A percentile compares a stretch with the other conserved stretches of the same genome.
These are phyloP conservation scores for Zygnema circumcarinatum DNA, from an alignment of 139 green algal species.

Conservation along the genomic window DNA sequence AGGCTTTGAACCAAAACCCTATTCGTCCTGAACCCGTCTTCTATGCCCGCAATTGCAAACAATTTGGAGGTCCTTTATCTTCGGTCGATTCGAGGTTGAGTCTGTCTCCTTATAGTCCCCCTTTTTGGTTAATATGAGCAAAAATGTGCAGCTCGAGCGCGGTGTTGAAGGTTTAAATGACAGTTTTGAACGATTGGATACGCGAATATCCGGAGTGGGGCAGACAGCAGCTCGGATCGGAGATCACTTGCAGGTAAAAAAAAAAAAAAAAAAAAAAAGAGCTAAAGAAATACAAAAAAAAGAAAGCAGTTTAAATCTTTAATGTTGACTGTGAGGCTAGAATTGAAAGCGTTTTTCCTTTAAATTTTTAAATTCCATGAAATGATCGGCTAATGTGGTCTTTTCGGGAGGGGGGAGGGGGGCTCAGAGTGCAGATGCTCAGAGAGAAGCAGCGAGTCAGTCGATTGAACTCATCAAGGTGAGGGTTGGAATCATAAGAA, in stretches of 20 bases:
- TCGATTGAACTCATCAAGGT: constrained; percentile 56
- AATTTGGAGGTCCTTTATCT: too few species aligned
- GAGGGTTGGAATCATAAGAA: constrained; percentile 15
- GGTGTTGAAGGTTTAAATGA: constrained; percentile 49
- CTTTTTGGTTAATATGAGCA: too few species aligned
- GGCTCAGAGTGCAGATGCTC: constrained; percentile 58
- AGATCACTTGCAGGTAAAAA: constrained; percentile 56
- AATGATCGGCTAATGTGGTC: too few species aligned
- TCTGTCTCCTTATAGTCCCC: too few species aligned
- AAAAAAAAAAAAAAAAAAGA: too few species aligned
- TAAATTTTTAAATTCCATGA: too few species aligned
- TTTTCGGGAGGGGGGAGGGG: too few species aligned
- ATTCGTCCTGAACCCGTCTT: too few species aligned
- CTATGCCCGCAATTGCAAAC: too few species aligned
- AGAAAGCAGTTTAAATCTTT: constrained; percentile 7
- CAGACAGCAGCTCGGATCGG: constrained; percentile 56
- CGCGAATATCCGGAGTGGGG: constrained; percentile 43
- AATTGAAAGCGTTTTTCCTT: background rate
- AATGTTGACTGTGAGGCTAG: background rate
- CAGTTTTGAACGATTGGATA: constrained; percentile 49
- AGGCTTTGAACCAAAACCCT: too few species aligned
- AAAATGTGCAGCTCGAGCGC: constrained; percentile 34
- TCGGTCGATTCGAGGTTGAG: too few species aligned
- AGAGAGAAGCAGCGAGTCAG: constrained; percentile 39
- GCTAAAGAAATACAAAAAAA: too few species aligned